A percentile compares a stretch with the other conserved stretches of the same genome.
These are phyloP conservation scores for Alternaria alternata DNA, from an alignment of 2,329 filamentous ascomycete genomes.

Conservation along the genomic window DNA sequence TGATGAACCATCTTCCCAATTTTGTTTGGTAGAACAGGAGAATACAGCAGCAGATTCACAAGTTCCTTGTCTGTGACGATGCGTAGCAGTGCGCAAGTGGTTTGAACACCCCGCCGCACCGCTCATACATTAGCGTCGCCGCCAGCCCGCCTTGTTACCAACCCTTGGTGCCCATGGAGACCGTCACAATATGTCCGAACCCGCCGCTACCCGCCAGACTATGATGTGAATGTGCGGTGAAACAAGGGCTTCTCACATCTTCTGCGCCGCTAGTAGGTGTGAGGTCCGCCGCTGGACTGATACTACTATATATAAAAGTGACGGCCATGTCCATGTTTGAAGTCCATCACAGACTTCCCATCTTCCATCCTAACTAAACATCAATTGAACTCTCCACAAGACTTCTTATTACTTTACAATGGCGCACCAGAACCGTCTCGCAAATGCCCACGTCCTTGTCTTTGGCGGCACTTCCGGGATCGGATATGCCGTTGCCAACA, in stretches of 20 bases:
- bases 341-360: neutral
- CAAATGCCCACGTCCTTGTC: conserved; percentile 62
- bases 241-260: neutral
- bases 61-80: neutral
- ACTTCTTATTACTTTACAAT: conserved; percentile 18
- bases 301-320: neutral
- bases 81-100: conserved; percentile 16
- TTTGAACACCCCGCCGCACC: conserved; percentile 20
- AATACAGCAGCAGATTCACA: neutral
- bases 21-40: neutral
- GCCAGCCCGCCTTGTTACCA: conserved; percentile 2
- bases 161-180: neutral
- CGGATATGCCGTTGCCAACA: conserved; percentile 68
- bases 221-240: neutral
- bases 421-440: conserved; percentile 58
- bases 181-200: neutral
- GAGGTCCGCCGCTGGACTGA: neutral
- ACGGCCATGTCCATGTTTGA: neutral
- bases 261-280: neutral
- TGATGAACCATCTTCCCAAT: too few species aligned
- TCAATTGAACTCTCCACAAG: neutral
- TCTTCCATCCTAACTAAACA: neutral
- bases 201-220: conserved; percentile 3
- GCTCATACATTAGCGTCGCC: conserved; percentile 32
- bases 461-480: conserved; percentile 73